Evolutionary conservation across 768 basidiomycete species (phyloP).

Genomic region (Mycena galericulata): DNA sequence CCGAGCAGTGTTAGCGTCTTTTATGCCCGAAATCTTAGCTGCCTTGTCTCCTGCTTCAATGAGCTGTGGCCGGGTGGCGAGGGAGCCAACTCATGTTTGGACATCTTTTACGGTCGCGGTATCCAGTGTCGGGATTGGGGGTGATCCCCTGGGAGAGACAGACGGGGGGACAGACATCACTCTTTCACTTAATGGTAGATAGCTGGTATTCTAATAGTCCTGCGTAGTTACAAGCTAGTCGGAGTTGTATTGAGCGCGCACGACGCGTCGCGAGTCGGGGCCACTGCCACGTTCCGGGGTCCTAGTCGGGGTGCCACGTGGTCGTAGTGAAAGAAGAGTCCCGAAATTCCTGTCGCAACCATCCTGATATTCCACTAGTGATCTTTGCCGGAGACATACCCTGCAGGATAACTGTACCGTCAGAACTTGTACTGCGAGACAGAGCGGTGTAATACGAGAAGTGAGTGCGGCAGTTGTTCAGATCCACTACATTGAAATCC

Average conservation of each 20-base stretch:
- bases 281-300: not conserved
- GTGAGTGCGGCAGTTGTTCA: no score
- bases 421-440: no score
- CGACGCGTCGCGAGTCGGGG: not conserved
- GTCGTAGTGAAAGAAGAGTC: constrained; percentile 6
- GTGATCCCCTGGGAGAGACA: constrained; percentile 13
- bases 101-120: not conserved
- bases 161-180: not conserved
- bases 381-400: no score
- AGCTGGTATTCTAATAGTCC: not conserved
- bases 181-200: not conserved
- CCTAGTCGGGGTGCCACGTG: not conserved
- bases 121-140: constrained; percentile 2
- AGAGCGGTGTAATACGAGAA: no score
- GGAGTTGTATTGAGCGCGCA: not conserved
- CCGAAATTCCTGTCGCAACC: no score
- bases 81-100: not conserved
- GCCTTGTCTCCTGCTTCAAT: not conserved
- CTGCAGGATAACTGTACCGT: no score
- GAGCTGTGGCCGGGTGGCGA: not conserved
- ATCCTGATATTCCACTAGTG: no score
- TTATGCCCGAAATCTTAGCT: not conserved
- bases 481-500: no score
- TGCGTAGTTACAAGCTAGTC: not conserved
- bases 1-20: not conserved